phyloP scores from a whole-genome alignment of 2,329 filamentous ascomycete species.

The Trichoderma citrinoviride region DNA sequence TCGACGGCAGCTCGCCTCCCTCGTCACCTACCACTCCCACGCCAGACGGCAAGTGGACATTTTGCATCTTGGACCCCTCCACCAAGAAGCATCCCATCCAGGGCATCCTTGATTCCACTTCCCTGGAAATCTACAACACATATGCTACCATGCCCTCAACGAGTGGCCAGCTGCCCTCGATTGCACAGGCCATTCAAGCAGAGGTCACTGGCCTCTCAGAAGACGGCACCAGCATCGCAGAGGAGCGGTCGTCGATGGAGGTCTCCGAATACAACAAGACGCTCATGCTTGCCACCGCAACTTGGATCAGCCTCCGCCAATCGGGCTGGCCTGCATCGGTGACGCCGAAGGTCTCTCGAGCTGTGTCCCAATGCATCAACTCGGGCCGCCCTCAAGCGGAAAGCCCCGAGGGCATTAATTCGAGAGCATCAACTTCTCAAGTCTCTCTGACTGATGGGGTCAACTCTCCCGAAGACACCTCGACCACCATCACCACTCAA shows the following conservation, averaged over 20 bases:
- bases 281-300: conserved; percentile 40
- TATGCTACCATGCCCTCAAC: conserved; percentile 59
- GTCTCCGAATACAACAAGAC: conserved; percentile 37
- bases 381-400: conserved; percentile 23
- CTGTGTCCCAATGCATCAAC: conserved; percentile 26
- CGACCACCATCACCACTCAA: background rate
- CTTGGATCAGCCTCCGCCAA: conserved; percentile 40
- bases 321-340: conserved; percentile 37
- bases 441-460: background rate
- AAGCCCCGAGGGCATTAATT: conserved; percentile 13
- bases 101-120: conserved; percentile 61
- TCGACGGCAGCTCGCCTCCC: conserved; percentile 24
- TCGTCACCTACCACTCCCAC: conserved; percentile 30
- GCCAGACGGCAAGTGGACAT: conserved; percentile 62
- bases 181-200: conserved; percentile 35
- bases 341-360: conserved; percentile 31
- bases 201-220: conserved; percentile 26
- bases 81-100: conserved; percentile 71
- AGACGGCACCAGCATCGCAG: conserved; percentile 26
- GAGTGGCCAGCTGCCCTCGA: conserved; percentile 46
- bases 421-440: background rate
- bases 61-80: conserved; percentile 70
- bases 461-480: background rate
- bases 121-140: conserved; percentile 66
- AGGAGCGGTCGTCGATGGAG: conserved; percentile 32